phyloP scores from a whole-genome alignment of 1,284 basidiomycete genomes.

The Irpex sp. region DNA sequence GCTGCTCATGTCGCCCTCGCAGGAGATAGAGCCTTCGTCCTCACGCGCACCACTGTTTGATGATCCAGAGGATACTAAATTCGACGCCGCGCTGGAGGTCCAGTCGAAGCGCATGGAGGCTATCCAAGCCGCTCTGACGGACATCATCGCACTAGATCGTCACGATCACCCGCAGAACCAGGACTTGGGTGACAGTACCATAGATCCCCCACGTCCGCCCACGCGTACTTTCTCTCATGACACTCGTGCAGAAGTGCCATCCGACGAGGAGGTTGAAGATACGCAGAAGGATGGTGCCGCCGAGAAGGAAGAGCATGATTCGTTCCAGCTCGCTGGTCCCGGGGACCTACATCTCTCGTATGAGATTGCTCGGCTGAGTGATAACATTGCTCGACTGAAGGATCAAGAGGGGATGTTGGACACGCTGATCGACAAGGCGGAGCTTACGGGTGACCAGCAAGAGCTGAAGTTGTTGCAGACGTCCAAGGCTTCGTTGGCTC shows the following conservation, averaged over 20 bases:
- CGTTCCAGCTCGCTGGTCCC: constrained; percentile 73
- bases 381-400: constrained; percentile 74
- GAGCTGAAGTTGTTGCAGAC: constrained; percentile 81
- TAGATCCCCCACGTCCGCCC: constrained; percentile 3
- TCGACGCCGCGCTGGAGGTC: constrained; percentile 60
- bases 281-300: constrained; percentile 37
- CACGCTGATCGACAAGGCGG: constrained; percentile 88
- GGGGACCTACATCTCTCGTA: constrained; percentile 84
- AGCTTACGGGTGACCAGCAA: constrained; percentile 85
- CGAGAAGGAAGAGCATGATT: constrained; percentile 39
- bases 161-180: constrained; percentile 37
- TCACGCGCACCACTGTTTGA: constrained; percentile 76
- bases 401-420: constrained; percentile 83
- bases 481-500: constrained; percentile 76
- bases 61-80: constrained; percentile 61
- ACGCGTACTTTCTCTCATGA: constrained; percentile 24
- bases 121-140: constrained; percentile 89
- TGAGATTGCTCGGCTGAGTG: constrained; percentile 74
- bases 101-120: constrained; percentile 78
- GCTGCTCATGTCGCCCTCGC: constrained; percentile 70
- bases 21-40: constrained; percentile 43
- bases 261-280: constrained; percentile 36
- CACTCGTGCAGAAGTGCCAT: constrained; percentile 29
- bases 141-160: constrained; percentile 83
- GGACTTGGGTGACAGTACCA: constrained; percentile 16